phyloP scores from a whole-genome alignment of 2,329 filamentous ascomycete genomes.

The Phaeomoniella chlamydospora region DNA sequence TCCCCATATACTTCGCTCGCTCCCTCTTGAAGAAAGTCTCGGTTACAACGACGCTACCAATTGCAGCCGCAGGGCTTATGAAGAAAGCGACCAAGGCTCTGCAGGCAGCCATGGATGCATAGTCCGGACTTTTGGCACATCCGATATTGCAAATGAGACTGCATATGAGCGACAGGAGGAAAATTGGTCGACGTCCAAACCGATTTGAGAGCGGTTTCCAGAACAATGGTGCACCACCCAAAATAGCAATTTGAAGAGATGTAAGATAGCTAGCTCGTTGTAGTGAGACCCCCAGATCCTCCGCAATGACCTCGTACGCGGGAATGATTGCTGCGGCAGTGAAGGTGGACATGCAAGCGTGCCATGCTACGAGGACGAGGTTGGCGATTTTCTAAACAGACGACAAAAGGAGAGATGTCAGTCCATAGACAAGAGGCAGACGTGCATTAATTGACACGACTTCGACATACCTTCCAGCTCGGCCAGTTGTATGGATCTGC shows the following conservation, averaged over 20 bases:
- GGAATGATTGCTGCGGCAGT: constrained; percentile 39
- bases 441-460: too few relatives aligned
- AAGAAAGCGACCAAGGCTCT: constrained; percentile 41
- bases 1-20: constrained; percentile 38
- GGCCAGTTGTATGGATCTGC: constrained; percentile 45
- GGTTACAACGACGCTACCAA: constrained; percentile 42
- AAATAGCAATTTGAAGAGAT: constrained; percentile 39
- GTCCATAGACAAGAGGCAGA: too few relatives aligned
- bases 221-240: constrained; percentile 38
- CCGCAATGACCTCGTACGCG: constrained; percentile 37
- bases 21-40: constrained; percentile 44
- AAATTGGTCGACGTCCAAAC: constrained; percentile 40
- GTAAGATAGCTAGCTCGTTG: constrained; percentile 39
- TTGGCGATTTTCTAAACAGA: constrained; percentile 34
- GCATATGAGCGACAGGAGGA: constrained; percentile 34
- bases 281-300: constrained; percentile 33
- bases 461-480: constrained; percentile 26
- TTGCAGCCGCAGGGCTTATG: constrained; percentile 38
- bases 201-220: constrained; percentile 41
- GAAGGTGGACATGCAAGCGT: constrained; percentile 43
- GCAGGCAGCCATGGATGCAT: constrained; percentile 34
- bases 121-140: constrained; percentile 34
- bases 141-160: constrained; percentile 37
- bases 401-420: too few relatives aligned
- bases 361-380: constrained; percentile 39